A percentile compares a stretch with the other conserved stretches of the same genome.
Conservation (phyloP, 1,284 basidiomycete species). For the Microbotryomycetes sp. region DNA sequence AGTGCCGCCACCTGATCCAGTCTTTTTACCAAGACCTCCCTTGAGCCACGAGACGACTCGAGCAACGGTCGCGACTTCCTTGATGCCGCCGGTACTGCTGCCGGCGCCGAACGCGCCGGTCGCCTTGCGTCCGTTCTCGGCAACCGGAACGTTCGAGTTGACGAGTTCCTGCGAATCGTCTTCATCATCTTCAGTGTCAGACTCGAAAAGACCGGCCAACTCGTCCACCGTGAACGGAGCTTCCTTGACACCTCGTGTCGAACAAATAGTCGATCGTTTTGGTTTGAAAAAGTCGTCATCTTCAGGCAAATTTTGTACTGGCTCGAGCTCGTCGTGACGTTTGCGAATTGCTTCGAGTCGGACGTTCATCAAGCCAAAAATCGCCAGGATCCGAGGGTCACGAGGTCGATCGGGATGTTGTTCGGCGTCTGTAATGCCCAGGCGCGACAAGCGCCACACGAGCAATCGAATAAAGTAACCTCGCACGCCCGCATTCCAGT, state of each 20-base stretch:
- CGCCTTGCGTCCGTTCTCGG: background rate
- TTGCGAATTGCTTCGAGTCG: slow-evolving; percentile 46
- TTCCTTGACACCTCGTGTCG: slow-evolving; percentile 38
- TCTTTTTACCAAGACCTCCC: slow-evolving; percentile 17
- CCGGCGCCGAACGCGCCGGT: background rate
- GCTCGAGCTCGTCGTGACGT: slow-evolving; percentile 43
- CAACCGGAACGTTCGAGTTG: background rate
- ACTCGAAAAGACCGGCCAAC: slow-evolving; percentile 13
- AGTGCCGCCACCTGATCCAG: too few relatives aligned
- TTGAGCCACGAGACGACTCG: slow-evolving; percentile 36
- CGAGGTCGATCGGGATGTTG: slow-evolving; percentile 36
- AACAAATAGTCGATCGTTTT: slow-evolving; percentile 37
- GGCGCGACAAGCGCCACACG: slow-evolving; percentile 47
- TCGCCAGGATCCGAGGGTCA: slow-evolving; percentile 41
- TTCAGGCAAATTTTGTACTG: slow-evolving; percentile 22
- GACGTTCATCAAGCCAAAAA: slow-evolving; percentile 45
- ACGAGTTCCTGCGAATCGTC: slow-evolving; percentile 26
- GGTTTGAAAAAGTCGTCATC: slow-evolving; percentile 28
- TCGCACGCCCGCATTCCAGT: slow-evolving; percentile 48
- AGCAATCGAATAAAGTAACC: slow-evolving; percentile 45
- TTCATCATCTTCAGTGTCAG: slow-evolving; percentile 18
- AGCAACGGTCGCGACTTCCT: slow-evolving; percentile 23
- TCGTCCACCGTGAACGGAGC: slow-evolving; percentile 36
- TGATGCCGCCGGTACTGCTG: slow-evolving; percentile 9
- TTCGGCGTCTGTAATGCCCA: slow-evolving; percentile 39